Evolutionary conservation across 331 rosid species (phyloP).

Genomic region (Cydonia oblonga): DNA sequence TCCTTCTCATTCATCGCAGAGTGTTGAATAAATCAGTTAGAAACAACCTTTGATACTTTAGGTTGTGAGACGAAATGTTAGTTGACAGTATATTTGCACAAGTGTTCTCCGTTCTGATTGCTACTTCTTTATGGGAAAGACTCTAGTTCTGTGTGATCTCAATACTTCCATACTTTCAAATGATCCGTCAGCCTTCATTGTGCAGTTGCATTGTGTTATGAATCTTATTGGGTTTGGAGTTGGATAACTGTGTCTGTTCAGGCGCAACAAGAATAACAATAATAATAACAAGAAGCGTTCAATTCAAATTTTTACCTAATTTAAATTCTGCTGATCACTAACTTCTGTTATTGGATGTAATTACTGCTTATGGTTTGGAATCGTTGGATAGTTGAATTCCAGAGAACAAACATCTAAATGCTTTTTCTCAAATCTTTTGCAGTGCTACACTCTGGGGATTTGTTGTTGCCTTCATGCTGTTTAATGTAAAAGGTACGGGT

Average conservation of each 20-base stretch:
- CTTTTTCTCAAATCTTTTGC: conserved; percentile 30
- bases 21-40: neutral
- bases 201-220: neutral
- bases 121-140: neutral
- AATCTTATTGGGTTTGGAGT: neutral
- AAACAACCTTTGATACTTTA: neutral
- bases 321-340: neutral
- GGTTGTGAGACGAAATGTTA: neutral
- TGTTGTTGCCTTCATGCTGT: conserved; percentile 91
- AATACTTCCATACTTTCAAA: neutral
- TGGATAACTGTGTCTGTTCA: neutral
- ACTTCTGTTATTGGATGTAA: neutral
- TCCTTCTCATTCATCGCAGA: neutral
- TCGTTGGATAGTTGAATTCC: conserved; percentile 1
- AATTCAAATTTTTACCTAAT: too few species aligned
- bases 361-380: neutral
- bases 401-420: conserved; percentile 15
- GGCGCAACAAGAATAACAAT: neutral
- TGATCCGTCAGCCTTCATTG: neutral
- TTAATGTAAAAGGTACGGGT: conserved; percentile 75
- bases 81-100: neutral
- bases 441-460: conserved; percentile 94
- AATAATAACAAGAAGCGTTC: neutral
- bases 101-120: neutral
- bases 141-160: too few species aligned